phyloP scores from a whole-genome alignment of 495 filamentous ascomycete species.

The Penicillium maclennaniae region DNA sequence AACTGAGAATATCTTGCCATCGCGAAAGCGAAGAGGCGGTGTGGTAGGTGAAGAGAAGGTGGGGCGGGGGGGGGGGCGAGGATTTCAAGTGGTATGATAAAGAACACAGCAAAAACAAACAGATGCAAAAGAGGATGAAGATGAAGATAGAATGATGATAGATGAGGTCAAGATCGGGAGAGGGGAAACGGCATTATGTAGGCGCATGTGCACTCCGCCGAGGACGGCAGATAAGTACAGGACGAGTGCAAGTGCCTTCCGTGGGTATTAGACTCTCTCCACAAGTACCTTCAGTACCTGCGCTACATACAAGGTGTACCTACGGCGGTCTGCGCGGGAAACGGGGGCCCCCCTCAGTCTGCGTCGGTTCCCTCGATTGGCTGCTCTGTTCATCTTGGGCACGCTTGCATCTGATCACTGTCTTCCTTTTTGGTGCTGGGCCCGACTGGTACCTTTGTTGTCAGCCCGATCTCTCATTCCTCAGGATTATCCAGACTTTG shows the following conservation, averaged over 20 bases:
- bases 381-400: conserved; percentile 47
- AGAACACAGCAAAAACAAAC: conserved; percentile 12
- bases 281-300: not conserved
- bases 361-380: conserved; percentile 33
- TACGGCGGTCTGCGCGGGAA: conserved; percentile 37
- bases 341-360: conserved; percentile 14
- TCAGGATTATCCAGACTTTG: no score
- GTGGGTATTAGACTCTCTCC: not conserved
- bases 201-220: not conserved
- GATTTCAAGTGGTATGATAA: conserved; percentile 5
- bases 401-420: conserved; percentile 37
- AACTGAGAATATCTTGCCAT: conserved; percentile 48
- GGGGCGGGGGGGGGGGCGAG: conserved; percentile 11
- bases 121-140: conserved; percentile 13
- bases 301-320: conserved; percentile 9
- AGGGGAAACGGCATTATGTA: not conserved
- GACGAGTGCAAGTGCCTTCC: not conserved
- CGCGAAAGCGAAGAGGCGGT: conserved; percentile 31
- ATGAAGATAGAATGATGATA: not conserved
- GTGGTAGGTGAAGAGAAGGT: conserved; percentile 13
- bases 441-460: not conserved
- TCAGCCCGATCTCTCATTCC: not conserved
- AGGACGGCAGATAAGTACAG: not conserved
- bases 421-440: conserved; percentile 5
- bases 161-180: not conserved